Conservation (phyloP, 164 flowering plant genomes). For the Saururus chinensis region DNA sequence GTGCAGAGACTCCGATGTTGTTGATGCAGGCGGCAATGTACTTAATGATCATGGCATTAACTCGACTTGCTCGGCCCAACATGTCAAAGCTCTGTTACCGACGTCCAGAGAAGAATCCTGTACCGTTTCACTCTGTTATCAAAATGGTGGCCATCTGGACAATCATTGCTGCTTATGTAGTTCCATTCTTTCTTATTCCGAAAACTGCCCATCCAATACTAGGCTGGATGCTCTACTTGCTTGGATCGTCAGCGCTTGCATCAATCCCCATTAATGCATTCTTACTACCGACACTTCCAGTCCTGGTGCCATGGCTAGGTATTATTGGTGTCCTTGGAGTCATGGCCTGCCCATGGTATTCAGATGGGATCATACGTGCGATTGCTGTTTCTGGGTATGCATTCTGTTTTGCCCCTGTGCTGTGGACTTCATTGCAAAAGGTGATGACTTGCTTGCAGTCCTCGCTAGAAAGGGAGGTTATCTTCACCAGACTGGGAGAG, state of each 20-base stretch:
- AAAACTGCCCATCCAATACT: slow-evolving; percentile 69
- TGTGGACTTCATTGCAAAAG: slow-evolving; percentile 44
- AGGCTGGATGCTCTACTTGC: slow-evolving; percentile 80
- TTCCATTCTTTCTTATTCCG: slow-evolving; percentile 75
- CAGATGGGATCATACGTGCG: slow-evolving; percentile 64
- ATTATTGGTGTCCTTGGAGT: slow-evolving; percentile 57
- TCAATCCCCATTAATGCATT: slow-evolving; percentile 46
- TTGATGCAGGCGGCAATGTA: slow-evolving; percentile 43
- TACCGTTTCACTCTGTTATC: slow-evolving; percentile 34
- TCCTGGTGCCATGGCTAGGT: slow-evolving; percentile 53
- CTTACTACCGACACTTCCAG: slow-evolving; percentile 52
- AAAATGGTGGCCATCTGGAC: slow-evolving; percentile 57
- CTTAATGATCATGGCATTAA: slow-evolving; percentile 44
- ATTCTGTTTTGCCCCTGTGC: slow-evolving; percentile 56
- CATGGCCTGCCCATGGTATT: slow-evolving; percentile 90
- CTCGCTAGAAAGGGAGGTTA: slow-evolving; percentile 55
- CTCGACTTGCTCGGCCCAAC: slow-evolving; percentile 59
- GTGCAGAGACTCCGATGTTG: slow-evolving; percentile 52
- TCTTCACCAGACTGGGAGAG: slow-evolving; percentile 52
- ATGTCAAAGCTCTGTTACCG: slow-evolving; percentile 68
- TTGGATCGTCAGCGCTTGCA: slow-evolving; percentile 52
- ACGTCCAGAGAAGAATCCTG: slow-evolving; percentile 43
- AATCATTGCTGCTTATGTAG: slow-evolving; percentile 51
- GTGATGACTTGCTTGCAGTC: slow-evolving; percentile 48
- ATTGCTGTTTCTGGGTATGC: slow-evolving; percentile 66